Percentiles rank a stretch among this genome's conserved stretches.
phyloP scores from a whole-genome alignment of 2,329 filamentous ascomycete species.

The Amesomyces nigricolor region DNA sequence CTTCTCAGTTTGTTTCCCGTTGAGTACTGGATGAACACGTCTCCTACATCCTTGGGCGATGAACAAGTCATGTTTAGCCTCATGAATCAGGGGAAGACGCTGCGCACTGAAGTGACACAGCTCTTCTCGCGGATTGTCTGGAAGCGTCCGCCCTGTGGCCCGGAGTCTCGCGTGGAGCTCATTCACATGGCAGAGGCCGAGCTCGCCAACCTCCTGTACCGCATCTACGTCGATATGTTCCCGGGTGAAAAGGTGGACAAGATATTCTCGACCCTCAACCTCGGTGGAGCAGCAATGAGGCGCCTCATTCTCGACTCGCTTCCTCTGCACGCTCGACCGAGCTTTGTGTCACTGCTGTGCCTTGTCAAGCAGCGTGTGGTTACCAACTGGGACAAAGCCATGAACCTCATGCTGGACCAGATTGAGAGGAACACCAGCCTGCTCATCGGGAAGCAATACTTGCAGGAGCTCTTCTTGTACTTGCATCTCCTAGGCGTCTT shows the following conservation, averaged over 20 bases:
- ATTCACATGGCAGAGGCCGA: background rate
- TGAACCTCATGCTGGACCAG: background rate
- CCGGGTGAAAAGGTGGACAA: background rate
- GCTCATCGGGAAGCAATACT: background rate
- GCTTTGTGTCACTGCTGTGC: background rate
- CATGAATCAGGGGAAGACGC: background rate
- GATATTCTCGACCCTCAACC: background rate
- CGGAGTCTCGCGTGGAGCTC: background rate
- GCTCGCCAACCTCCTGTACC: background rate
- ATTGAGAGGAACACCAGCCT: background rate
- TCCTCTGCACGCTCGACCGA: background rate
- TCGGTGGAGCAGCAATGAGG: background rate
- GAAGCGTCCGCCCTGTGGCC: background rate
- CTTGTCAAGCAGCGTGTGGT: slow-evolving; percentile 5
- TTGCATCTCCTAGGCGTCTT: slow-evolving; percentile 7
- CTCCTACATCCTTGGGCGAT: background rate
- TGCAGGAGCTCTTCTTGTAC: slow-evolving; percentile 5
- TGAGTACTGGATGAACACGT: slow-evolving; percentile 15
- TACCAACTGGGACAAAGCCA: slow-evolving; percentile 1
- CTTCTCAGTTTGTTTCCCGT: slow-evolving; percentile 10
- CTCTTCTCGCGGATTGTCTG: background rate
- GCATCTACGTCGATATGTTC: background rate
- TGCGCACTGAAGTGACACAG: background rate
- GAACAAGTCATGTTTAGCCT: background rate
- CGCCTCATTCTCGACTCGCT: background rate